Evolutionary conservation across 1,139 yeast genomes (phyloP), one percentile per base, ranked within the genome.

Genomic region (Kurtzmaniella quercitrusa): DNA sequence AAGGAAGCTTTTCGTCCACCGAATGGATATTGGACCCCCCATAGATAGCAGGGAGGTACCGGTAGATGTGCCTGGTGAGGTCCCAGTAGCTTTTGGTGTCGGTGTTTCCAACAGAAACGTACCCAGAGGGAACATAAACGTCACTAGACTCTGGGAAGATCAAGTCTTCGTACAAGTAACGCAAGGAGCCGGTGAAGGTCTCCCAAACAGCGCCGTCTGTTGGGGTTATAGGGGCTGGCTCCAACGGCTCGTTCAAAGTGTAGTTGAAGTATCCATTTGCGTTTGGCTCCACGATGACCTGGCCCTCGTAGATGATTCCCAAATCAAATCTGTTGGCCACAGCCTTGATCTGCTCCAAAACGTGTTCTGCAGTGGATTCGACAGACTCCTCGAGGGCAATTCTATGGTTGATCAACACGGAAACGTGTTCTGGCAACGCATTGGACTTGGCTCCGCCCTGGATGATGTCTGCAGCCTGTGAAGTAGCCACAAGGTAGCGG

Each of bases 371-470:
- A 3, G 79, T 70, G 8, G 65, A 65, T 2, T 62, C 62, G 1
- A 75, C 70, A 9, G 71, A 52, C 33, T 75, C 73, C 47, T 78
- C 85, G 16, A 78, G 62, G 4, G 81, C 75, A 44, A 82, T 71
- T 49, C 90, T 69, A 50, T 81, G 81, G 59, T 84, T 82, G 38
- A 84, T 70, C 41, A 72, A 58, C 17, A 81, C 66, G 5, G 70
- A 65, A 5, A 78, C 85, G 49, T 68, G 71, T 56, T 86, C 94
- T 1, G 95, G 95, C 46, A 86, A 67, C 2, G 93, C 91, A 56
- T 85, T 85, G 29, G 80, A 66, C 59, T 85, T 85, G 38, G 75
- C 75, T 16, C 93, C 93, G 9, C 91, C 91, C n/a, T 63, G 53
- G 41, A 85, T 68, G 10, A 82, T 68, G 58, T 85, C 90, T n/a